Evolutionary conservation across 2,329 filamentous ascomycete species (phyloP), one percentile per base, ranked within the genome.

Genomic region (Neocucurbitaria cava): DNA sequence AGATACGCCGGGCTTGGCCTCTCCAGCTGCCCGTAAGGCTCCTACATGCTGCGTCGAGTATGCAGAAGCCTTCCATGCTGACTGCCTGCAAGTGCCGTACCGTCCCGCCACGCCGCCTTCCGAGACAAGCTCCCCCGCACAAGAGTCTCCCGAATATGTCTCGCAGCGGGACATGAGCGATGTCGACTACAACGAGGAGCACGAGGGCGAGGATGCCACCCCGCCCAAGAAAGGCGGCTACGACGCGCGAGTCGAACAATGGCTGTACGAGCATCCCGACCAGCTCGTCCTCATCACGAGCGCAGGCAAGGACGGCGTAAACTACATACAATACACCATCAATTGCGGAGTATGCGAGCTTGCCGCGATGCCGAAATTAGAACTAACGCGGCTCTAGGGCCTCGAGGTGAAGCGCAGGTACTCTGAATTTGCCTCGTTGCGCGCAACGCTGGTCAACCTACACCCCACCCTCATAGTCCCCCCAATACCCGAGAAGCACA

Each of bases 401-500:
- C 85, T 99, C 48, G 93, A 98, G 80, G 95, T 99, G 49, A 89
- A 94, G 67, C 87, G 95, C 68, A 86, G 95, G 69, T 99, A 99
- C 77, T 99, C 95, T 1, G 95, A 99, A 76, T 99, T 99, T 71
- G 90, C 91, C 31, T 96, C 94, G 15, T 81, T 99, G 52, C 87
- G 95, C 69, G 89, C 92, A 68, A 94, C 94, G 2, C 84, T 99
- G 24, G 92, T 93, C 42, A 90, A 90, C 66, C 84, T 99, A 58
- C 96, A 99, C 73, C 95, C 96, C 7, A 99, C 95, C 0, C 84
- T 99, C 38, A 90, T 99, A 68, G 90, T 99, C 47, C 96, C 95
- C 7, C 95, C 95, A 3, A 99, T 99, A 69, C 95, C 95, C 20
- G 96, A 99, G 79, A 99, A 99, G 77, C 95, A 99, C 76, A 95